Conservation (phyloP, 495 filamentous ascomycete genomes). For the Aspergillus homomorphus region DNA sequence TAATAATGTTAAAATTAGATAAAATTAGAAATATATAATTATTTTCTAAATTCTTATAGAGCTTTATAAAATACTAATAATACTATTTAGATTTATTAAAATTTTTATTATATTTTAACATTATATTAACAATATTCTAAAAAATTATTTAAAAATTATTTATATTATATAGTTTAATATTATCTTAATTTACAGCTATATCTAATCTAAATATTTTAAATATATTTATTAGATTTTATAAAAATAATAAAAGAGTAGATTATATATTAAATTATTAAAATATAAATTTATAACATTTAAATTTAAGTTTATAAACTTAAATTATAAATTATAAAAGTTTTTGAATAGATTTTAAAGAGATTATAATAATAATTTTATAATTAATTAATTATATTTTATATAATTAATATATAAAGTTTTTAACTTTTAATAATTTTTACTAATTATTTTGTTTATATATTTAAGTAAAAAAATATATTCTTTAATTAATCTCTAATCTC, state of each 20-base stretch:
- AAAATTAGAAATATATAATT: background rate
- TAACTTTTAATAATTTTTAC: background rate
- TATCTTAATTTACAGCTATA: background rate
- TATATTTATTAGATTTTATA: conserved; percentile 1
- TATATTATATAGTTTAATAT: background rate
- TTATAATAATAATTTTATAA: background rate
- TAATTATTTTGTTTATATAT: too few species aligned
- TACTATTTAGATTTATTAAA: background rate
- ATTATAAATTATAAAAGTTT: background rate
- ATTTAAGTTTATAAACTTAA: background rate
- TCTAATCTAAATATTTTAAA: background rate
- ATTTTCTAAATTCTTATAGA: background rate
- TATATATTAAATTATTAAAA: conserved; percentile 2
- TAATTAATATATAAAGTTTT: background rate
- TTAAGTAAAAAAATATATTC: too few species aligned
- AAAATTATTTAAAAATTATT: background rate
- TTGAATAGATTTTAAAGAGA: background rate
- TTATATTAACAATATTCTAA: conserved; percentile 6
- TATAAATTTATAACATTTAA: conserved; percentile 1
- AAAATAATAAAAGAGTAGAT: conserved; percentile 1
- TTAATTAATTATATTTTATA: conserved; percentile 3
- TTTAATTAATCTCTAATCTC: too few species aligned
- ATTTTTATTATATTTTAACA: conserved; percentile 1
- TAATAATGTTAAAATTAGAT: conserved; percentile 7
- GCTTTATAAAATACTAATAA: background rate